Conservation (phyloP, 2,329 filamentous ascomycete genomes). For the Tolypocladium nubicola region DNA sequence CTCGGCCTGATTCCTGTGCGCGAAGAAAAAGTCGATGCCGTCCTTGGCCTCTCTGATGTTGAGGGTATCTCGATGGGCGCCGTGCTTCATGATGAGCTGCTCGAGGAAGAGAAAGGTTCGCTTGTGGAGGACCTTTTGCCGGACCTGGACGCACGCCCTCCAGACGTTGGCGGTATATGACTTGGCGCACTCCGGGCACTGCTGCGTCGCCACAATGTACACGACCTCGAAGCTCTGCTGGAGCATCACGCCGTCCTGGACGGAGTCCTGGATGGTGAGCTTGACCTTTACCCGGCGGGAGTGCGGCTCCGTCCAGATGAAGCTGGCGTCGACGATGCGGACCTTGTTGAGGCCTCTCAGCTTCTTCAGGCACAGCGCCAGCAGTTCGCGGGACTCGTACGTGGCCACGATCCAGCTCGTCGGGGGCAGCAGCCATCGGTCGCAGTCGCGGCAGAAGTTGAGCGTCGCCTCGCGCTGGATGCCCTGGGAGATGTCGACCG, state of each 20-base stretch:
- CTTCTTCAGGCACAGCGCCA: constrained; percentile 85
- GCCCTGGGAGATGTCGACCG: constrained; percentile 82
- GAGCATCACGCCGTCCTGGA: constrained; percentile 54
- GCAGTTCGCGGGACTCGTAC: constrained; percentile 82
- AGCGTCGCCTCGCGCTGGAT: constrained; percentile 85
- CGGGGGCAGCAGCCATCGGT: constrained; percentile 85
- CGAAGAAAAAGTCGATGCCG: constrained; percentile 92
- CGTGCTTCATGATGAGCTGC: constrained; percentile 91
- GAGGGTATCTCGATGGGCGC: constrained; percentile 83
- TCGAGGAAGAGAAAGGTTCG: constrained; percentile 64
- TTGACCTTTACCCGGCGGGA: constrained; percentile 88
- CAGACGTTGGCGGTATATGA: constrained; percentile 95
- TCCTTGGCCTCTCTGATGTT: constrained; percentile 98
- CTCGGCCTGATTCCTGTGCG: constrained; percentile 80
- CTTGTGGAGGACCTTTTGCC: constrained; percentile 96
- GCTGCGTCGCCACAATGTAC: constrained; percentile 81
- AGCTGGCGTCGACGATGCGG: constrained; percentile 88
- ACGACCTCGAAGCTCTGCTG: constrained; percentile 95
- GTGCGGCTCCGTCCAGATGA: constrained; percentile 98
- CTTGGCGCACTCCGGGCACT: constrained; percentile 92
- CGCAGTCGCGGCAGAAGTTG: constrained; percentile 89
- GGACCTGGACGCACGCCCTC: constrained; percentile 86
- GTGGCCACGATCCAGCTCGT: constrained; percentile 74
- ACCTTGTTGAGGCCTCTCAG: constrained; percentile 79
- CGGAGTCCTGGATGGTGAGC: constrained; percentile 74